Evolutionary conservation across 441 rosid genomes (phyloP).

Genomic region (Populus hybrid): DNA sequence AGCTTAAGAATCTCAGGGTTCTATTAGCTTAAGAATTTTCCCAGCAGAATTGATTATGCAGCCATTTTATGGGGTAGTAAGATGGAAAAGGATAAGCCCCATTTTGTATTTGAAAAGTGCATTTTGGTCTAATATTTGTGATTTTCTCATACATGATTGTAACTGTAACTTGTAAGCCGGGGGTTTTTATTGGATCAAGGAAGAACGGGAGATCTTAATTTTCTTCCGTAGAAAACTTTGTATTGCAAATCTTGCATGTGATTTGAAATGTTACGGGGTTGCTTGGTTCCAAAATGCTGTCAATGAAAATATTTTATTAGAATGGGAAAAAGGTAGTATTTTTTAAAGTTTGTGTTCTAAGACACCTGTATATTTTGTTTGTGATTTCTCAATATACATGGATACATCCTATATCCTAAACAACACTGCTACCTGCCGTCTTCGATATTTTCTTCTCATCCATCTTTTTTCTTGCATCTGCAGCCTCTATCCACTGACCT

Average conservation of each 20-base stretch:
- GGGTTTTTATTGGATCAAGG: neutral
- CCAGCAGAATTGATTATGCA: no score
- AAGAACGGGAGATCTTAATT: constrained; percentile 8
- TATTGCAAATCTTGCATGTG: neutral
- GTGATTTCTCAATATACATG: neutral
- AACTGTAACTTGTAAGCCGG: no score
- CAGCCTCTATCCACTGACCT: constrained; percentile 31
- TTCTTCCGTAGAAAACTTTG: neutral
- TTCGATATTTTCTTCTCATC: constrained; percentile 19
- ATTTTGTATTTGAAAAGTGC: no score
- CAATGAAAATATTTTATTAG: neutral
- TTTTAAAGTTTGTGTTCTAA: neutral
- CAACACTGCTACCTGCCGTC: constrained; percentile 19
- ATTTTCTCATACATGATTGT: neutral
- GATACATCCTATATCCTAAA: constrained; percentile 5
- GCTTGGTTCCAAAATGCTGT: neutral
- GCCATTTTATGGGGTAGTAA: no score
- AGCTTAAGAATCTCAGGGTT: neutral
- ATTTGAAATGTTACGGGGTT: neutral
- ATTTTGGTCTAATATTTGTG: no score
- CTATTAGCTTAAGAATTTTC: neutral
- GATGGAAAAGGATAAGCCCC: no score
- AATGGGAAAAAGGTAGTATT: neutral
- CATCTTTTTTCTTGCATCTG: constrained; percentile 22
- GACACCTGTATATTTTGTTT: neutral